Evolutionary conservation across 1,284 basidiomycete genomes (phyloP).

Genomic region (Schizopora paradoxa): DNA sequence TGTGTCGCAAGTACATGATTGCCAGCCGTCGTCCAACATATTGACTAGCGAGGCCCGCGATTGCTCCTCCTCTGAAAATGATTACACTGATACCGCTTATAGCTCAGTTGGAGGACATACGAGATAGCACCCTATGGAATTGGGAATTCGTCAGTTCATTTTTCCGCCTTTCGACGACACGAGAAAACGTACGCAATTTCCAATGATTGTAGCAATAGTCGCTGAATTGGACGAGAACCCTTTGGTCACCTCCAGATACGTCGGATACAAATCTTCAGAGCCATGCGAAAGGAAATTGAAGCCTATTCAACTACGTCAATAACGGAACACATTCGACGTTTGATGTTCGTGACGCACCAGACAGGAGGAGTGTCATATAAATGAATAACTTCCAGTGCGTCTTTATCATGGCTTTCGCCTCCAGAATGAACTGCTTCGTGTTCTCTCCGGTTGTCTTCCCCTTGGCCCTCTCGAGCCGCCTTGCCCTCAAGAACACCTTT

Average conservation of each 20-base stretch:
- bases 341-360: constrained; percentile 42
- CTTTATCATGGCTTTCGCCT: constrained; percentile 74
- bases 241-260: constrained; percentile 65
- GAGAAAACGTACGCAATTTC: constrained; percentile 61
- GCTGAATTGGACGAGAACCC: constrained; percentile 54
- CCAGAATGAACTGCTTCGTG: constrained; percentile 68
- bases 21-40: constrained; percentile 85
- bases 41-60: constrained; percentile 80
- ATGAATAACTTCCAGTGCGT: constrained; percentile 82
- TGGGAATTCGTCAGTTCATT: constrained; percentile 31
- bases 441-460: constrained; percentile 43
- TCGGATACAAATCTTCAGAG: constrained; percentile 81
- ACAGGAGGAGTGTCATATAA: constrained; percentile 78
- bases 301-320: constrained; percentile 34
- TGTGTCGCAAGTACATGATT: constrained; percentile 54
- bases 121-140: constrained; percentile 65
- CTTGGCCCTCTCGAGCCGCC: constrained; percentile 40
- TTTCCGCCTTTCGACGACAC: constrained; percentile 7
- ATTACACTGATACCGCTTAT: constrained; percentile 21
- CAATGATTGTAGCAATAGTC: constrained; percentile 87
- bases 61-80: constrained; percentile 56
- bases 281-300: constrained; percentile 95
- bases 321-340: constrained; percentile 10
- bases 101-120: constrained; percentile 33
- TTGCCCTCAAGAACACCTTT: constrained; percentile 64